Percentiles rank a stretch among this genome's conserved stretches.
Evolutionary conservation across 345 rosid species (phyloP).

Genomic region (Bruguiera sexangula): DNA sequence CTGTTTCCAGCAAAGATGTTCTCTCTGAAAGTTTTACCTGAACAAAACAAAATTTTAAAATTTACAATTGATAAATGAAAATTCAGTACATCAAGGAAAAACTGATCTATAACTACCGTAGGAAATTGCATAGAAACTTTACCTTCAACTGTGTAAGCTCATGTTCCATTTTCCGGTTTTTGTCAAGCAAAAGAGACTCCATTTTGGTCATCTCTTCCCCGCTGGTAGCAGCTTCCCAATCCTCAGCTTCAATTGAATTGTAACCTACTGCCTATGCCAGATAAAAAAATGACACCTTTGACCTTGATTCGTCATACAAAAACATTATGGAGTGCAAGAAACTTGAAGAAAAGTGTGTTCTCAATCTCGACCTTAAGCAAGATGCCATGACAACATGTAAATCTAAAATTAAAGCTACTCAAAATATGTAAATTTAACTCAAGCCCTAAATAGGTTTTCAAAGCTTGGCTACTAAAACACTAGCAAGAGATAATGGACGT

Average conservation of each 20-base stretch:
- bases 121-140: slow-evolving; percentile 2
- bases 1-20: slow-evolving; percentile 63
- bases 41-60: slow-evolving; percentile 15
- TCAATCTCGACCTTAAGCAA: not conserved
- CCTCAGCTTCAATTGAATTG: slow-evolving; percentile 97
- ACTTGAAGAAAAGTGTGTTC: not conserved
- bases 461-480: not conserved
- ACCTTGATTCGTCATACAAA: slow-evolving; percentile 4
- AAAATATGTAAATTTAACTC: not conserved
- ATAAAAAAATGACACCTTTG: slow-evolving; percentile 16
- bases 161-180: slow-evolving; percentile 95
- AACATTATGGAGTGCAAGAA: not conserved
- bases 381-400: no score
- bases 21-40: slow-evolving; percentile 88
- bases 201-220: slow-evolving; percentile 98
- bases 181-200: slow-evolving; percentile 98
- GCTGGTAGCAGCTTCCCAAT: slow-evolving; percentile 92
- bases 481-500: not conserved
- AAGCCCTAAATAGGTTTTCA: not conserved
- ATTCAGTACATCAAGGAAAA: not conserved
- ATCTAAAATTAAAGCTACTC: not conserved
- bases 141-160: slow-evolving; percentile 93
- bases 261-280: slow-evolving; percentile 80
- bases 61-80: not conserved
- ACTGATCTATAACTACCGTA: not conserved